phyloP scores from a whole-genome alignment of 306 rosid species.

The Arachis stenosperma region DNA sequence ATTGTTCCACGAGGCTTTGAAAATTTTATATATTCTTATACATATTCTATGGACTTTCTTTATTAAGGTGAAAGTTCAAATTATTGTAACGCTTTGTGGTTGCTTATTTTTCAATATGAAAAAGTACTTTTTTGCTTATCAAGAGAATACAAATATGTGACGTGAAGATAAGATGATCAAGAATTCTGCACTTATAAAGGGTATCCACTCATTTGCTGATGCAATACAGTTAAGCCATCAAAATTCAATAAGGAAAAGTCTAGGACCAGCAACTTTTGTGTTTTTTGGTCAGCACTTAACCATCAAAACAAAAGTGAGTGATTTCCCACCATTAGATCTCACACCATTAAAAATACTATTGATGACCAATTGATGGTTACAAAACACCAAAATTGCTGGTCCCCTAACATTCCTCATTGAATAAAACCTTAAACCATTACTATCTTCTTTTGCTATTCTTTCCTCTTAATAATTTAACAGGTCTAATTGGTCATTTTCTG shows the following conservation, averaged over 20 bases:
- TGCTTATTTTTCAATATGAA: conserved; percentile 10
- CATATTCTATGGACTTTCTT: not conserved
- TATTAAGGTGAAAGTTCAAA: conserved; percentile 9
- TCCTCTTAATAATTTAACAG: not conserved
- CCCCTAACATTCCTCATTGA: too few relatives aligned
- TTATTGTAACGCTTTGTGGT: conserved; percentile 3
- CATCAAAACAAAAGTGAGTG: too few relatives aligned
- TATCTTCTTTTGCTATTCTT: conserved; percentile 2
- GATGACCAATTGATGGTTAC: too few relatives aligned
- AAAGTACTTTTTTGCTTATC: not conserved
- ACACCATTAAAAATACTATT: too few relatives aligned
- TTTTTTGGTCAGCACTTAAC: too few relatives aligned
- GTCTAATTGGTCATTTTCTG: not conserved
- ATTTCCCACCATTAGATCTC: too few relatives aligned
- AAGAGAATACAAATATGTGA: not conserved
- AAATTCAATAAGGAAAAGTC: too few relatives aligned
- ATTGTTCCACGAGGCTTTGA: not conserved
- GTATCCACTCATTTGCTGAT: not conserved
- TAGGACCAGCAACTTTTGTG: too few relatives aligned
- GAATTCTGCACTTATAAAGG: not conserved
- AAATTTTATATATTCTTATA: not conserved
- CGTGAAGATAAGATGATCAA: conserved; percentile 7
- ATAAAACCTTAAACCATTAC: not conserved
- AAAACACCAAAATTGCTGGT: too few relatives aligned
- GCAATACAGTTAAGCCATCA: conserved; percentile 28